These are phyloP conservation scores for Fusarium newnesense DNA, from an alignment of 2,329 filamentous ascomycete genomes.

Conservation along the genomic window DNA sequence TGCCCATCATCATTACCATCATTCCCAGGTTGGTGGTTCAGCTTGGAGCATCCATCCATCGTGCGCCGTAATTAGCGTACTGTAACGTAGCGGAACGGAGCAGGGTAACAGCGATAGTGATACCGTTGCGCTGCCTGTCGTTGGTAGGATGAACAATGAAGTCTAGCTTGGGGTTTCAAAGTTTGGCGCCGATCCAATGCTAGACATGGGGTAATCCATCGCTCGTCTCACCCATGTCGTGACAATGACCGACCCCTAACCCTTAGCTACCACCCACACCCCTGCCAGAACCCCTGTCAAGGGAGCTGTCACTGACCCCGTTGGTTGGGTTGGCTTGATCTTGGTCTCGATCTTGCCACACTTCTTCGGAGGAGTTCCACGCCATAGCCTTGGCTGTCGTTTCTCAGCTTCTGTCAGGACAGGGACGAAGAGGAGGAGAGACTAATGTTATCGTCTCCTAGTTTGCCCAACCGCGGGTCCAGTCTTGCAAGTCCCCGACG, in stretches of 20 bases:
- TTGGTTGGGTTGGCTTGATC: constrained; percentile 18
- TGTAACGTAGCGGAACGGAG: neutral
- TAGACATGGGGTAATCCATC: constrained; percentile 26
- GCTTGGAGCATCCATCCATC: neutral
- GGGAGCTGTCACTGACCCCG: constrained; percentile 5
- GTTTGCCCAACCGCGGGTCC: constrained; percentile 47
- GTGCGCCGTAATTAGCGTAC: neutral
- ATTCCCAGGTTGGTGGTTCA: constrained; percentile 8
- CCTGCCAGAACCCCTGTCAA: neutral
- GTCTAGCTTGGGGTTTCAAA: constrained; percentile 3
- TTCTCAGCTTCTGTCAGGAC: neutral
- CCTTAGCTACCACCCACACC: neutral
- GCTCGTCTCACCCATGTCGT: constrained; percentile 9
- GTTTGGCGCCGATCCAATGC: constrained; percentile 27
- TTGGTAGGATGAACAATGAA: neutral
- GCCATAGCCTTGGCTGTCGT: constrained; percentile 7
- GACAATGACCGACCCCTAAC: neutral
- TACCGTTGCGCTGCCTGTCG: neutral
- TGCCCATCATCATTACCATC: neutral
- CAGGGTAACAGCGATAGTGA: neutral
- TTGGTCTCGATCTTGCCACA: constrained; percentile 13
- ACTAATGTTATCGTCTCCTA: neutral
- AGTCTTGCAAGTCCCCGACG: constrained; percentile 54
- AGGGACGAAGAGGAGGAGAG: neutral
- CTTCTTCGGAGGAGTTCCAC: constrained; percentile 11